A percentile compares a stretch with the other conserved stretches of the same genome.
Conservation (phyloP, 495 filamentous ascomycete species). For the Hypoxylon trugodes region DNA sequence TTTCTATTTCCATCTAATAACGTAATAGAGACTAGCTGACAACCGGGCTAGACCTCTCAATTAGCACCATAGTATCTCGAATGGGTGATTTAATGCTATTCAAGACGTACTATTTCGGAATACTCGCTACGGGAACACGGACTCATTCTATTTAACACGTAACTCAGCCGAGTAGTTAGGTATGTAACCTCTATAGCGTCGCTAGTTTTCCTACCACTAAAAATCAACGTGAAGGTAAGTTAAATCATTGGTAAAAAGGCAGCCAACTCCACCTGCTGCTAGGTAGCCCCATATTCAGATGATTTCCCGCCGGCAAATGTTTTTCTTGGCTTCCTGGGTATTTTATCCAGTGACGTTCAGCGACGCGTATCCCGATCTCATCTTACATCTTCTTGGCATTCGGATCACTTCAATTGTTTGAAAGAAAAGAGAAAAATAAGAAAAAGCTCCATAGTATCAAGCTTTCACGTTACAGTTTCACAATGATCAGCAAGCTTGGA, state of each 20-base stretch:
- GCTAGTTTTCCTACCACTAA: background rate
- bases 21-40: conserved; percentile 23
- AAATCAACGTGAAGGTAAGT: conserved; percentile 8
- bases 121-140: conserved; percentile 10
- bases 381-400: conserved; percentile 29
- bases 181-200: conserved; percentile 12
- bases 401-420: conserved; percentile 1
- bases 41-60: conserved; percentile 16
- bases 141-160: conserved; percentile 6
- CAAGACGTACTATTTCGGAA: conserved; percentile 5
- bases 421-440: background rate
- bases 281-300: conserved; percentile 21
- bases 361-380: conserved; percentile 22
- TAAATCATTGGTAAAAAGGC: conserved; percentile 20
- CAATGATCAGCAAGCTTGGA: conserved; percentile 6
- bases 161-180: conserved; percentile 15
- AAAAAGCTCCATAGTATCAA: background rate
- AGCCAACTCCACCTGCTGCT: conserved; percentile 19
- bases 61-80: background rate
- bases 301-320: conserved; percentile 34
- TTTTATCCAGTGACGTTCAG: conserved; percentile 35
- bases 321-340: conserved; percentile 25
- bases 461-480: conserved; percentile 18
- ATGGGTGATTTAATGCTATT: conserved; percentile 11
- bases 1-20: conserved; percentile 32